Evolutionary conservation across 495 filamentous ascomycete genomes (phyloP).

Genomic region (Amorphotheca resinae): DNA sequence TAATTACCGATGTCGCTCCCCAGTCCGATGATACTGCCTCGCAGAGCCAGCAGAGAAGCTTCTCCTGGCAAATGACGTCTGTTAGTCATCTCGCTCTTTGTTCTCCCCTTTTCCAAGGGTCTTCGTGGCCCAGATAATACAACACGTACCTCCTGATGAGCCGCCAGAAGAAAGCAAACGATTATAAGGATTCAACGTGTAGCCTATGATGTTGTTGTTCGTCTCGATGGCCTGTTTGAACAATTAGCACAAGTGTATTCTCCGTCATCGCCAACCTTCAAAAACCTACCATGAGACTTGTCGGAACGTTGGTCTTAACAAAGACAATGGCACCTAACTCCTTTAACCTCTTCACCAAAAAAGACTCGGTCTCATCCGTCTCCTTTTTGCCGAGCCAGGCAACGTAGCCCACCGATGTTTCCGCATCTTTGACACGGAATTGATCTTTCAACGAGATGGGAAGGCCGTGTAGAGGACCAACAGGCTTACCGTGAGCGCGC

Average conservation of each 20-base stretch:
- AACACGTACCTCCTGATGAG: slow-evolving; percentile 38
- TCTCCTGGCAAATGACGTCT: too few relatives aligned
- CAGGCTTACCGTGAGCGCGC: slow-evolving; percentile 23
- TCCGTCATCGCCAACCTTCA: too few relatives aligned
- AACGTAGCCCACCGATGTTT: slow-evolving; percentile 3
- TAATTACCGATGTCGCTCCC: neutral
- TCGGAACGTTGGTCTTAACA: slow-evolving; percentile 34
- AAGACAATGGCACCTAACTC: slow-evolving; percentile 44
- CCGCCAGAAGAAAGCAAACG: slow-evolving; percentile 39
- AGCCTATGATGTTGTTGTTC: slow-evolving; percentile 12
- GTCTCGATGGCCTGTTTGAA: slow-evolving; percentile 18
- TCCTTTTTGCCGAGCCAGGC: slow-evolving; percentile 9
- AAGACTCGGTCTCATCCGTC: too few relatives aligned
- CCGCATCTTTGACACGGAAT: slow-evolving; percentile 21
- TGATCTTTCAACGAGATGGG: slow-evolving; percentile 42
- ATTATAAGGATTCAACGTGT: slow-evolving; percentile 38
- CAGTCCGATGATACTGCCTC: neutral
- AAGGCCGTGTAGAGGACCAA: slow-evolving; percentile 32
- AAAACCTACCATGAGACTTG: slow-evolving; percentile 6
- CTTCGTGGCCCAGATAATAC: neutral
- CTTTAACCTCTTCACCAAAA: slow-evolving; percentile 2
- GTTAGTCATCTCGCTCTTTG: too few relatives aligned
- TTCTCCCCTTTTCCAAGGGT: neutral
- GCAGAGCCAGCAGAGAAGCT: neutral
- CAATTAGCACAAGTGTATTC: too few relatives aligned